These are phyloP conservation scores for Clarireedia homoeocarpa DNA, from an alignment of 2,329 filamentous ascomycete species.

Conservation along the genomic window DNA sequence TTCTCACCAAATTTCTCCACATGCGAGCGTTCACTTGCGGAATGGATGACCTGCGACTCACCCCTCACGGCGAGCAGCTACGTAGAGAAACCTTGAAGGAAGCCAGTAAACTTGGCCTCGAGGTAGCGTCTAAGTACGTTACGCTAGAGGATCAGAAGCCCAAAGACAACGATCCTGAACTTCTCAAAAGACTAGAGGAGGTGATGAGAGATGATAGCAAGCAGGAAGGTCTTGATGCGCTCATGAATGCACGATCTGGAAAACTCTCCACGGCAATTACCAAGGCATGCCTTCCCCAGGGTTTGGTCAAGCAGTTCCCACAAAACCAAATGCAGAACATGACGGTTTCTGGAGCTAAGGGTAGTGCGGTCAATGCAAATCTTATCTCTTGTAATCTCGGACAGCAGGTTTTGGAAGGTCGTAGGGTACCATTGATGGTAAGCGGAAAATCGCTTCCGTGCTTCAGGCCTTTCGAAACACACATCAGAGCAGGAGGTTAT, in stretches of 20 bases:
- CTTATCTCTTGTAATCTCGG: constrained; percentile 96
- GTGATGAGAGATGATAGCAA: constrained; percentile 87
- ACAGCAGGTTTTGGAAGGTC: constrained; percentile 91
- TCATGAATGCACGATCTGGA: constrained; percentile 67
- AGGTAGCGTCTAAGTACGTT: constrained; percentile 82
- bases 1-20: constrained; percentile 82
- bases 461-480: constrained; percentile 86
- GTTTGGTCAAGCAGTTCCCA: constrained; percentile 85
- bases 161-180: constrained; percentile 58
- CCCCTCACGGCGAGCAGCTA: constrained; percentile 64
- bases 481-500: constrained; percentile 84
- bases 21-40: constrained; percentile 96
- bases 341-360: constrained; percentile 95
- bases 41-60: constrained; percentile 90
- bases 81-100: constrained; percentile 61
- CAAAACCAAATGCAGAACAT: constrained; percentile 99
- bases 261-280: constrained; percentile 74
- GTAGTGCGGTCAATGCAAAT: constrained; percentile 86
- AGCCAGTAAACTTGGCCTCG: constrained; percentile 62
- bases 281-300: constrained; percentile 67
- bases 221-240: constrained; percentile 79
- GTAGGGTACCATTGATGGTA: constrained; percentile 93
- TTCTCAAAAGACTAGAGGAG: constrained; percentile 74
- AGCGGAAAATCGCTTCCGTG: constrained; percentile 94
- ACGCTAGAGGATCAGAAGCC: constrained; percentile 61